Conservation (phyloP, 257 asterid species). For the Nicotiana noctiflora region DNA sequence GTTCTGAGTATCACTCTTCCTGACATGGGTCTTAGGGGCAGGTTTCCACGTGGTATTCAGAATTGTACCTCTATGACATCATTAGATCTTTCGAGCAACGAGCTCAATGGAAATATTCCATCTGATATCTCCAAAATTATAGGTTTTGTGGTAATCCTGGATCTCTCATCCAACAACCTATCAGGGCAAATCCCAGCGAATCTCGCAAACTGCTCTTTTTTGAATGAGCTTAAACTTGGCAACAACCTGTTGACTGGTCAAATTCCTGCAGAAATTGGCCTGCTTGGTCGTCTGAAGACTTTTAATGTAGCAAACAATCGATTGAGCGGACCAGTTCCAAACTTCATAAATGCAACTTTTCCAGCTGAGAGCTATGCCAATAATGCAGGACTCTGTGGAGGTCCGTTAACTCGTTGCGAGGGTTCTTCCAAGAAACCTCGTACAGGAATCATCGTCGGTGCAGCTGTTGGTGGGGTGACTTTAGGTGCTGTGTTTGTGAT, state of each 20-base stretch:
- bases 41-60: constrained; percentile 55
- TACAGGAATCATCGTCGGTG: constrained; percentile 23
- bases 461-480: constrained; percentile 38
- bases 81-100: constrained; percentile 70
- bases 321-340: constrained; percentile 30
- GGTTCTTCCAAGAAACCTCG: constrained; percentile 19
- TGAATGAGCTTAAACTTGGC: constrained; percentile 50
- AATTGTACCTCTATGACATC: constrained; percentile 61
- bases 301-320: constrained; percentile 29
- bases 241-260: constrained; percentile 40
- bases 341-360: constrained; percentile 8
- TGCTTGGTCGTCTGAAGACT: constrained; percentile 26
- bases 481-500: constrained; percentile 25
- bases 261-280: constrained; percentile 27
- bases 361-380: constrained; percentile 29
- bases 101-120: constrained; percentile 49
- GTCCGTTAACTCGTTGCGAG: constrained; percentile 31
- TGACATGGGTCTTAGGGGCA: constrained; percentile 71
- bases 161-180: constrained; percentile 68
- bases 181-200: constrained; percentile 58
- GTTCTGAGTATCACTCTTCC: constrained; percentile 51
- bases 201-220: constrained; percentile 46
- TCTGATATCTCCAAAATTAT: constrained; percentile 37
- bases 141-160: constrained; percentile 33
- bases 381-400: constrained; percentile 62